A percentile compares a stretch with the other conserved stretches of the same genome.
Evolutionary conservation across 371 early-diverging fungal species (phyloP).

Genomic region (Blakeslea trispora): DNA sequence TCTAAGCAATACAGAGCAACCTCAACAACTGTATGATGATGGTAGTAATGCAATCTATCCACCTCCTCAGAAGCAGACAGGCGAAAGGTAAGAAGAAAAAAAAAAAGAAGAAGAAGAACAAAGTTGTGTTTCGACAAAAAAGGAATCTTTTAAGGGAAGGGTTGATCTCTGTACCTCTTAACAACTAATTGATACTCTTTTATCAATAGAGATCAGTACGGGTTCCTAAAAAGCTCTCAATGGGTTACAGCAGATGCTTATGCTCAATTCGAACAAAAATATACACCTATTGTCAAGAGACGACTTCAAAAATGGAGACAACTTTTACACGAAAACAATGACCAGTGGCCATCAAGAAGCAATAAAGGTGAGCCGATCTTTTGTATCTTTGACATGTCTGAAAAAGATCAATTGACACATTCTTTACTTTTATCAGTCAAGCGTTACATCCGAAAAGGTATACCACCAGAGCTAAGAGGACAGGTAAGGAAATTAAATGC

Average conservation of each 20-base stretch:
- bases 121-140: too few species aligned
- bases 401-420: background rate
- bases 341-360: conserved; percentile 56
- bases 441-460: conserved; percentile 81
- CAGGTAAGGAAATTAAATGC: conserved; percentile 46
- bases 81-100: conserved; percentile 18
- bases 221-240: conserved; percentile 64
- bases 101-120: too few species aligned
- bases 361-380: conserved; percentile 53
- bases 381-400: background rate
- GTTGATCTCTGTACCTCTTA: background rate
- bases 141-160: too few species aligned
- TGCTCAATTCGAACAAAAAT: conserved; percentile 57
- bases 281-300: conserved; percentile 60
- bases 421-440: conserved; percentile 56
- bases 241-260: conserved; percentile 61
- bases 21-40: conserved; percentile 27
- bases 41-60: conserved; percentile 23
- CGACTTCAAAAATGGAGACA: conserved; percentile 64
- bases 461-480: conserved; percentile 77
- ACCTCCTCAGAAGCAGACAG: conserved; percentile 27
- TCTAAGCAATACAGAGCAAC: conserved; percentile 4
- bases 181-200: background rate
- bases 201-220: conserved; percentile 63
- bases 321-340: conserved; percentile 56